Evolutionary conservation across 164 flowering plant species (phyloP), one percentile per base, ranked within the genome.

Genomic region (Stephania cephalantha): DNA sequence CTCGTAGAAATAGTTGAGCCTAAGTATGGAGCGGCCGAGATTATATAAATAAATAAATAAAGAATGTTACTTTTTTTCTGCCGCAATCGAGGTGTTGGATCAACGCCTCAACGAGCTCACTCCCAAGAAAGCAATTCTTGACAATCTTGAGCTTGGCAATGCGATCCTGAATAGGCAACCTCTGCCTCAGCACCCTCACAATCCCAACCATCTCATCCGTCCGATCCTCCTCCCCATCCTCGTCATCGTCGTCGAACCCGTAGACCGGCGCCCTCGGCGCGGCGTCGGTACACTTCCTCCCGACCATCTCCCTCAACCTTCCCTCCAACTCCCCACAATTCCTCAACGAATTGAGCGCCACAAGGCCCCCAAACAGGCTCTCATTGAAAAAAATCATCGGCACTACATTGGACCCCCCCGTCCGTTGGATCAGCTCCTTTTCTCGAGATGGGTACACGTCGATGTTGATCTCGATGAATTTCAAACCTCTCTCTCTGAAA

Each of bases 341-440:
- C 72, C 98, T 80, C 86, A 95, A 70, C 25, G 97, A 90, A 66
- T 93, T 95, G 79, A 95, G 74, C 7, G 84, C 97, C 78, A 89
- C 97, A 79, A 95, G 74, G 0, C 98, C 99, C 0, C 99, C 99
- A 0, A 93, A 70, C 1, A 87, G 77, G 85, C 85, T 89, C 75
- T 91, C 97, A 79, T 93, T 93, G 85, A 92, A 88, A 82, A 95
- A 95, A 0, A 95, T 85, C 82, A 87, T 88, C 42, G 99, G 99
- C 69, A 95, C 98, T 8, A 95, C 98, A 7, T 86, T 30, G 1
- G 85, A 68, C 50, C 74, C 76, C 4, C 97, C 96, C 0, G 93
- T 88, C 73, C 91, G 72, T 77, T 87, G 81, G 0, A 86, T 53
- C 79, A 93, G 75, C 84, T 93, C 99, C 81, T 85, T 86, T 80